Evolutionary conservation across 441 rosid genomes (phyloP).

Genomic region (Jatropha podagrica): DNA sequence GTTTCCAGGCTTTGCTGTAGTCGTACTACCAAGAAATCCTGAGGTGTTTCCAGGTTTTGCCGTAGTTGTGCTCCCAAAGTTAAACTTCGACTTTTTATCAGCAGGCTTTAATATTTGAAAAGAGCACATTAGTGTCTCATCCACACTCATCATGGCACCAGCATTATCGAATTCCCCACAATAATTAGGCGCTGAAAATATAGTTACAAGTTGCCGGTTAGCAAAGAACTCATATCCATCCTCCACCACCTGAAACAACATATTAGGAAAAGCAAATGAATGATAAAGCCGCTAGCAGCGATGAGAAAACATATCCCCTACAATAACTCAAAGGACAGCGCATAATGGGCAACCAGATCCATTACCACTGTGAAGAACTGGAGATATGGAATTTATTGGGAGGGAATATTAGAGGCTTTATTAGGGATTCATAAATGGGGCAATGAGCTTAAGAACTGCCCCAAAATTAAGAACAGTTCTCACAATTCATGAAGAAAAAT

Average conservation of each 20-base stretch:
- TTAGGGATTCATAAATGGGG: background rate
- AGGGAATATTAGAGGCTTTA: background rate
- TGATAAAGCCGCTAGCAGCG: background rate
- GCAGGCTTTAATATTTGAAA: constrained; percentile 73
- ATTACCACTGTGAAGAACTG: background rate
- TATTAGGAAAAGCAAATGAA: background rate
- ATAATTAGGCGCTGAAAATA: constrained; percentile 76
- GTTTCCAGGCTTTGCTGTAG: constrained; percentile 46
- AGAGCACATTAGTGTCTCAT: constrained; percentile 71
- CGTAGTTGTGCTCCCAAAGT: constrained; percentile 28
- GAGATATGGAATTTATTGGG: background rate
- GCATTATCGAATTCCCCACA: constrained; percentile 82
- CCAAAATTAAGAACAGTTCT: background rate
- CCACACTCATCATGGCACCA: constrained; percentile 85
- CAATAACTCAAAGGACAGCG: constrained; percentile 16
- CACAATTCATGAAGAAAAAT: constrained; percentile 12
- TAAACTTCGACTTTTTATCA: constrained; percentile 44
- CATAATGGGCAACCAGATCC: constrained; percentile 17
- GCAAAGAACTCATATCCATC: constrained; percentile 83
- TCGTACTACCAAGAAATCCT: constrained; percentile 39
- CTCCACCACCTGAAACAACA: constrained; percentile 65
- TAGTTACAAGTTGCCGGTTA: constrained; percentile 62
- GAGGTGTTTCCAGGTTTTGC: constrained; percentile 27
- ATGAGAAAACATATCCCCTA: constrained; percentile 6
- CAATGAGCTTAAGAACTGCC: constrained; percentile 3